These are phyloP conservation scores for Novymonas esmeraldas DNA, from an alignment of 208 protist species.

Conservation along the genomic window DNA sequence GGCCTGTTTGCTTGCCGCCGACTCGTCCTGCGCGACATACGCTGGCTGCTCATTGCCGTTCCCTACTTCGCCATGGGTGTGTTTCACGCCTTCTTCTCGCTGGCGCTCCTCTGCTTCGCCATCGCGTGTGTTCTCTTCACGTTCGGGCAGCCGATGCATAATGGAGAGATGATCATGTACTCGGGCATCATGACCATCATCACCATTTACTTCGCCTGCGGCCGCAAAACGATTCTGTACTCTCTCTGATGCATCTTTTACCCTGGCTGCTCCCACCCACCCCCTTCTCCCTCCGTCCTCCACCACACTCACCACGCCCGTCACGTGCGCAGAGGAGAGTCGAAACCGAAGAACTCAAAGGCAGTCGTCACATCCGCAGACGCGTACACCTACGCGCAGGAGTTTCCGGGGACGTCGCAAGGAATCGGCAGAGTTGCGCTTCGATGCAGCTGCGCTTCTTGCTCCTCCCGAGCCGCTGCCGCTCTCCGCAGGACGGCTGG, in stretches of 20 bases:
- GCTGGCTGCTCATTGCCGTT: conserved; percentile 56
- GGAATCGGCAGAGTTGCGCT: too few species aligned
- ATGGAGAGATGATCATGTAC: conserved; percentile 62
- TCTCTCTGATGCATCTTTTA: conserved; percentile 44
- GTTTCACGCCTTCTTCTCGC: conserved; percentile 69
- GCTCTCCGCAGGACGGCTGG: too few species aligned
- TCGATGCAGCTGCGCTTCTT: too few species aligned
- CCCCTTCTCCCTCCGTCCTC: too few species aligned
- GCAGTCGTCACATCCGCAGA: too few species aligned
- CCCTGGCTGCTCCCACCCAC: too few species aligned
- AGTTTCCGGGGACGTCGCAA: too few species aligned
- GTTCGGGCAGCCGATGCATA: conserved; percentile 44
- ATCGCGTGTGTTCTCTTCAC: conserved; percentile 66
- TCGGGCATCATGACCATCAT: conserved; percentile 61
- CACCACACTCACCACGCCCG: too few species aligned
- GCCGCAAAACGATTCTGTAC: conserved; percentile 71
- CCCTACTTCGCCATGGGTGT: conserved; percentile 69
- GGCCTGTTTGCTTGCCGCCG: conserved; percentile 65
- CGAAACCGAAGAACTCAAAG: too few species aligned
- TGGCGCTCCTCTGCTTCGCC: conserved; percentile 64
- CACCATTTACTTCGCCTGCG: conserved; percentile 76
- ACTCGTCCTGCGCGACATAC: conserved; percentile 54
- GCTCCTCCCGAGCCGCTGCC: too few species aligned
- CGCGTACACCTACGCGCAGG: too few species aligned
- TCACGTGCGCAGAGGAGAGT: too few species aligned